Evolutionary conservation across 2,329 filamentous ascomycete species (phyloP).

Genomic region (Penicillium paneum): DNA sequence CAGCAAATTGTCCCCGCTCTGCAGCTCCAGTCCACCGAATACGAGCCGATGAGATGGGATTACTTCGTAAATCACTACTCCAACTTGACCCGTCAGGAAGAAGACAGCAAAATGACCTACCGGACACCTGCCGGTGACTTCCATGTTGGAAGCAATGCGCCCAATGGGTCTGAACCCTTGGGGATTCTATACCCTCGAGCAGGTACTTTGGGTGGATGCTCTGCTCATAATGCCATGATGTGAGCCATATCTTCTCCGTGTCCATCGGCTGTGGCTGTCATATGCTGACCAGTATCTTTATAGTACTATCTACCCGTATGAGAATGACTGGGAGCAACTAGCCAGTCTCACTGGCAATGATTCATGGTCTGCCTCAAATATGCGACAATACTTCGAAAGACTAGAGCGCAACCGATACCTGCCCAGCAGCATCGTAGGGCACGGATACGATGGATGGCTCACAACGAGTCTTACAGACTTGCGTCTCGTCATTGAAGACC

Average conservation of each 20-base stretch:
- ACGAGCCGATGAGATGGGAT: slow-evolving; percentile 58
- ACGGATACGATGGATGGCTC: slow-evolving; percentile 60
- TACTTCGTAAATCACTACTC: slow-evolving; percentile 63
- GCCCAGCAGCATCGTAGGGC: slow-evolving; percentile 42
- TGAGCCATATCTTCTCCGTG: slow-evolving; percentile 3
- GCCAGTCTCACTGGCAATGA: slow-evolving; percentile 56
- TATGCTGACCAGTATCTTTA: slow-evolving; percentile 2
- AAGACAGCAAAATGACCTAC: slow-evolving; percentile 60
- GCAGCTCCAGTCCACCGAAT: slow-evolving; percentile 54
- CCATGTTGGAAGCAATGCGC: slow-evolving; percentile 55
- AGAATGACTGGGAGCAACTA: slow-evolving; percentile 58
- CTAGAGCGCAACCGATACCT: slow-evolving; percentile 56
- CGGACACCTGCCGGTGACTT: slow-evolving; percentile 50
- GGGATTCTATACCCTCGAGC: slow-evolving; percentile 58
- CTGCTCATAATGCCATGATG: slow-evolving; percentile 61
- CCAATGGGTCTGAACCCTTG: slow-evolving; percentile 48
- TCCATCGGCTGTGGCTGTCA: not conserved
- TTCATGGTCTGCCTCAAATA: slow-evolving; percentile 55
- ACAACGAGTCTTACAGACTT: slow-evolving; percentile 51
- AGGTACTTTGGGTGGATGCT: slow-evolving; percentile 56
- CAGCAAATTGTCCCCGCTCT: slow-evolving; percentile 57
- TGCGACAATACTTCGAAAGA: slow-evolving; percentile 54
- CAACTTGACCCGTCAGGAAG: slow-evolving; percentile 51
- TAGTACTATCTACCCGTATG: slow-evolving; percentile 53
- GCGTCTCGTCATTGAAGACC: slow-evolving; percentile 51